Base-by-base conservation (phyloP, 2,329 filamentous ascomycete genomes). In the Ambrosiella beaveri region DNA sequence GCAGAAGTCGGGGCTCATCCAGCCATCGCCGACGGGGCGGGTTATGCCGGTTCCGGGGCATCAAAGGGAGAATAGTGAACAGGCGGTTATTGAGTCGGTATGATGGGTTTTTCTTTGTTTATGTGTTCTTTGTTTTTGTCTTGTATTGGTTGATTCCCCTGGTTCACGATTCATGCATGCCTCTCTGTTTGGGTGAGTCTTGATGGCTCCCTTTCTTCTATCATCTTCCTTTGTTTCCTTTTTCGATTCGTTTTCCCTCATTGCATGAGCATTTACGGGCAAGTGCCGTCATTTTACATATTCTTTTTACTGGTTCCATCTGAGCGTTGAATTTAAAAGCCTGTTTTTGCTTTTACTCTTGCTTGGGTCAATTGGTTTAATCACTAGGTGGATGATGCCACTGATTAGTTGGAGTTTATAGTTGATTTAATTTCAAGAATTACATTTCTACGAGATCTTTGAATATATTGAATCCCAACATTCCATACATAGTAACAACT, bases 1-100 rank as follows among this genome's bases (percentile, higher is more conserved):
- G 1, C 59, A 61, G 47, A 61, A 57, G 37, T 57, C 56, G 57
- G 61, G 38, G 52, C 37, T 61, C 11, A 58, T 62, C 47, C 50
- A 61, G 13, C 59, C 59, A 3, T 59, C 59, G 1, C 51, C 61
- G 1, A 60, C 60, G 7, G 17, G 27, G 11, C 41, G 47, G 55
- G 62, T 41, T 57, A 62, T 35, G 58, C 64, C 47, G 58, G 27
- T 62, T 62, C 56, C 63, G 68, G 47, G 66, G 62, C 47, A 65
- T 65, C 53, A 67, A 67, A 57, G 70, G 70, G 61, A 62, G 67
- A 37, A 65, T 71, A 56, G 68, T 64, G 12, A 71, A 71, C 64
- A 72, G 69, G 12, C 70, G 68, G 62, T 47, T 57, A 40, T 49
- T 9, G 45, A 41, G 38, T 58, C 49, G 47, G 13, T 45, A 11